Conservation (phyloP, 225 moss, liverwort and hornwort species). For the Neckera pumila region DNA sequence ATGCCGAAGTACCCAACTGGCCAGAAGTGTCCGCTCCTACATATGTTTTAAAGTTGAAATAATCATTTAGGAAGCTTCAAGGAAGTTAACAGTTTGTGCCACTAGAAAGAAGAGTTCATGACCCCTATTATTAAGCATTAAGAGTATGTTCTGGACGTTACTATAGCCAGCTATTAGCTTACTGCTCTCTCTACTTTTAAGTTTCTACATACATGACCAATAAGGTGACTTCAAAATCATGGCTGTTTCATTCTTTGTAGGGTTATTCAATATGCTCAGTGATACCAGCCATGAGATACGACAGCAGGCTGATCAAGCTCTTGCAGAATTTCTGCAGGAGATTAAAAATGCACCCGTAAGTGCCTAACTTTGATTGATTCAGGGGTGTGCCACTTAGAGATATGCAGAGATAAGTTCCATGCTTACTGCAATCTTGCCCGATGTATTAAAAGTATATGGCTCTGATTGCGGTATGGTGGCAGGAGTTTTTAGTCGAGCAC, state of each 20-base stretch:
- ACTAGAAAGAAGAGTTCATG: background rate
- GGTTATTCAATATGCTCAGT: conserved; percentile 97
- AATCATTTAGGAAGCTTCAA: background rate
- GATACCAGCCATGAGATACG: conserved; percentile 93
- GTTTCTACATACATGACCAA: background rate
- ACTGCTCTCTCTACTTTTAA: background rate
- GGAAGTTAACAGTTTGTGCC: background rate
- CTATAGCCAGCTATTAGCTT: background rate
- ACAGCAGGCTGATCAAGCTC: conserved; percentile 92
- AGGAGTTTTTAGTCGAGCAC: background rate
- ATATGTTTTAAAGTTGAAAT: too few species aligned
- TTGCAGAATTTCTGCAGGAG: conserved; percentile 87
- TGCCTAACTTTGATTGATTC: background rate
- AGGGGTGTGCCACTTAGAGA: background rate
- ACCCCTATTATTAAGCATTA: background rate
- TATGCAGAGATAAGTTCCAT: background rate
- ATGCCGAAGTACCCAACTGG: background rate
- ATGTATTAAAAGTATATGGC: background rate
- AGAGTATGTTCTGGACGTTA: background rate
- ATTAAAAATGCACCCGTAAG: conserved; percentile 93
- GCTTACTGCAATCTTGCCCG: background rate
- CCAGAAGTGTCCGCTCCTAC: background rate
- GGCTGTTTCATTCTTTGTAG: conserved; percentile 19
- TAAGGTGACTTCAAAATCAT: background rate
- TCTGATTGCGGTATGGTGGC: background rate